These are phyloP conservation scores for Thecaphora frezii DNA, from an alignment of 1,284 basidiomycete species.

Conservation along the genomic window DNA sequence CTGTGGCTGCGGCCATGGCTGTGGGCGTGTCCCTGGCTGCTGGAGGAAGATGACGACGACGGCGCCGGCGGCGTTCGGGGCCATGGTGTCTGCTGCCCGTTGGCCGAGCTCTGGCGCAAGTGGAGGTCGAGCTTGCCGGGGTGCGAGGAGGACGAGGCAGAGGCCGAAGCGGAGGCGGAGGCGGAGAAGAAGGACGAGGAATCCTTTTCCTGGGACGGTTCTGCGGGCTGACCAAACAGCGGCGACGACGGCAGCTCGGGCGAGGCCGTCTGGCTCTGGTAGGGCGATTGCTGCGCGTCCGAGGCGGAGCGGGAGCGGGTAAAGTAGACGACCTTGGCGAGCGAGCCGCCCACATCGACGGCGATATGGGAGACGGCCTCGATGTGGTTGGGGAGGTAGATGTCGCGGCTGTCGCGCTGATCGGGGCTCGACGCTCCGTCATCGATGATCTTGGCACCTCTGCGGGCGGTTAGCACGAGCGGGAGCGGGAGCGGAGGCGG, in stretches of 20 bases:
- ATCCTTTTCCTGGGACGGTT: too few relatives aligned
- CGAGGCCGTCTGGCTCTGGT: constrained; percentile 5
- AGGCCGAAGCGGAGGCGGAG: constrained; percentile 5
- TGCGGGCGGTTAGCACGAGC: constrained; percentile 1
- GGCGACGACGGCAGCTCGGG: not conserved
- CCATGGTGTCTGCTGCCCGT: constrained; percentile 7
- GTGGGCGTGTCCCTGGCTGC: constrained; percentile 9
- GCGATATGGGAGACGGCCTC: constrained; percentile 58
- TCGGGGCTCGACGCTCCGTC: constrained; percentile 46
- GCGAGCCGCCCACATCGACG: constrained; percentile 76
- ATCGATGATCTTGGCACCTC: constrained; percentile 50
- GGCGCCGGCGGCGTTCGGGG: constrained; percentile 27
- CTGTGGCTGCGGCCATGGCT: constrained; percentile 15
- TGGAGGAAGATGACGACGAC: constrained; percentile 18
- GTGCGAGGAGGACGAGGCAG: constrained; percentile 19
- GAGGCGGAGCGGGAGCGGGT: constrained; percentile 62
- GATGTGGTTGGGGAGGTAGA: constrained; percentile 57
- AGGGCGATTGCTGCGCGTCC: constrained; percentile 12
- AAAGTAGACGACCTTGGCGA: constrained; percentile 98
- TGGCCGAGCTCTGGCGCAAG: constrained; percentile 26
- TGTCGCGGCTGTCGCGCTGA: constrained; percentile 52
- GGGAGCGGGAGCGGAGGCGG: too few relatives aligned
- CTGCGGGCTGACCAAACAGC: constrained; percentile 1
- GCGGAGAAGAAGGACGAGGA: not conserved
- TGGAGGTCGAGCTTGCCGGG: constrained; percentile 23